Percentiles rank a stretch among this genome's conserved stretches.
Conservation (phyloP, 2,329 filamentous ascomycete species). For the Microthyrium microscopicum region DNA sequence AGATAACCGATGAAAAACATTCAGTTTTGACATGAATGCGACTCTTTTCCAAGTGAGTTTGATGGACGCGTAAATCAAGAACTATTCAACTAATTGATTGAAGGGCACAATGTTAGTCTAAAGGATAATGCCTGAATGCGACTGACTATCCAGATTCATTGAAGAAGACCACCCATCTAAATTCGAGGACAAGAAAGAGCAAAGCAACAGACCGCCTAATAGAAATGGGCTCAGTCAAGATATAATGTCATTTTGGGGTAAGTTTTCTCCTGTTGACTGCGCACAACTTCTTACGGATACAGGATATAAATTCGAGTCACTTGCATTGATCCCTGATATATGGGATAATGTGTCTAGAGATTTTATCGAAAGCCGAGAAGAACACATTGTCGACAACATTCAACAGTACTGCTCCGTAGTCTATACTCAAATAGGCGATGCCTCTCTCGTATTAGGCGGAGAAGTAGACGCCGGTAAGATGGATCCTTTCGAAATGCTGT, state of each 20-base stretch:
- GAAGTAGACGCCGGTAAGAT: conserved; percentile 72
- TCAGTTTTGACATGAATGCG: conserved; percentile 95
- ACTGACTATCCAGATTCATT: conserved; percentile 64
- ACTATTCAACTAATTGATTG: conserved; percentile 9
- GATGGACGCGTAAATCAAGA: background rate
- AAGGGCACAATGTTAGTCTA: conserved; percentile 38
- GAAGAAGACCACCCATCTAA: conserved; percentile 78
- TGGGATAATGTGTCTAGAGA: conserved; percentile 60
- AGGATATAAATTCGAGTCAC: conserved; percentile 94
- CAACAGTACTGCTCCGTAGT: conserved; percentile 94
- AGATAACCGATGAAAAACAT: conserved; percentile 6
- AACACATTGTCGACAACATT: conserved; percentile 65
- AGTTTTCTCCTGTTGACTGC: conserved; percentile 6
- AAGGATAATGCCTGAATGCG: too few relatives aligned
- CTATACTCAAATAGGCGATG: conserved; percentile 65
- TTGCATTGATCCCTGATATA: conserved; percentile 56
- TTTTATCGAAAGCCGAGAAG: conserved; percentile 60
- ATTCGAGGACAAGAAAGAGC: conserved; percentile 40
- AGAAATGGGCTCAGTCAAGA: conserved; percentile 48
- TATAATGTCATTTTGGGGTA: conserved; percentile 87
- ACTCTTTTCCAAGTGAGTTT: conserved; percentile 65
- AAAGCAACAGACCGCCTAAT: conserved; percentile 27
- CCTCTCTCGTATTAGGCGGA: conserved; percentile 60
- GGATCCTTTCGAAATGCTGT: conserved; percentile 4
- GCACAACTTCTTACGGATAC: conserved; percentile 1